Percentiles rank a stretch among this genome's conserved stretches.
Conservation (phyloP, 2,329 filamentous ascomycete species). For the Grosmannia huntii region DNA sequence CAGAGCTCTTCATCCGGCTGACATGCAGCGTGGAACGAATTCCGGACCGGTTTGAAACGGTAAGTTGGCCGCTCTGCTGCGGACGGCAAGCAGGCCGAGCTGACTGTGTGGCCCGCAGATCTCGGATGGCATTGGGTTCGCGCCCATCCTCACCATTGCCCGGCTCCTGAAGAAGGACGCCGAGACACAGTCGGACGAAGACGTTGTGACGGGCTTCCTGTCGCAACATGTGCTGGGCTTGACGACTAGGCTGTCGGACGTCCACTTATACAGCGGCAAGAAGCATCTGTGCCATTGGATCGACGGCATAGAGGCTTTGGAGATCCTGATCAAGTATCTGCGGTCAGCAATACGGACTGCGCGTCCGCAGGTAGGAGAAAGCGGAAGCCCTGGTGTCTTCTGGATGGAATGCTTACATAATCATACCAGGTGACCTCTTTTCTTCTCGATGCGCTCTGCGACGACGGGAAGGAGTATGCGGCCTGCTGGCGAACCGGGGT, state of each 20-base stretch:
- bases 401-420: too few species aligned
- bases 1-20: slow-evolving; percentile 11
- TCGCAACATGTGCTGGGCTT: slow-evolving; percentile 76
- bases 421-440: slow-evolving; percentile 71
- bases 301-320: slow-evolving; percentile 56
- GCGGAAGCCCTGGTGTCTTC: too few species aligned
- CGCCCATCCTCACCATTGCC: slow-evolving; percentile 10
- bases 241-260: slow-evolving; percentile 68
- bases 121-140: slow-evolving; percentile 4
- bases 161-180: slow-evolving; percentile 16
- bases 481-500: slow-evolving; percentile 26
- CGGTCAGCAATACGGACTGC: slow-evolving; percentile 63
- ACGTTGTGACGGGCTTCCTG: slow-evolving; percentile 58
- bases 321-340: slow-evolving; percentile 73
- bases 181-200: neutral
- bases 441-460: slow-evolving; percentile 68
- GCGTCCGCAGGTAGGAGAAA: slow-evolving; percentile 61
- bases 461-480: slow-evolving; percentile 33
- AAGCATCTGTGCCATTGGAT: slow-evolving; percentile 13
- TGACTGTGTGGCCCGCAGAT: neutral
- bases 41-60: slow-evolving; percentile 5
- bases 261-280: slow-evolving; percentile 20
- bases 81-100: neutral
- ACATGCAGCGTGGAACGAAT: slow-evolving; percentile 3
- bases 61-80: neutral